phyloP scores from a whole-genome alignment of 2,329 filamentous ascomycete species.

The Aulographum hederae region DNA sequence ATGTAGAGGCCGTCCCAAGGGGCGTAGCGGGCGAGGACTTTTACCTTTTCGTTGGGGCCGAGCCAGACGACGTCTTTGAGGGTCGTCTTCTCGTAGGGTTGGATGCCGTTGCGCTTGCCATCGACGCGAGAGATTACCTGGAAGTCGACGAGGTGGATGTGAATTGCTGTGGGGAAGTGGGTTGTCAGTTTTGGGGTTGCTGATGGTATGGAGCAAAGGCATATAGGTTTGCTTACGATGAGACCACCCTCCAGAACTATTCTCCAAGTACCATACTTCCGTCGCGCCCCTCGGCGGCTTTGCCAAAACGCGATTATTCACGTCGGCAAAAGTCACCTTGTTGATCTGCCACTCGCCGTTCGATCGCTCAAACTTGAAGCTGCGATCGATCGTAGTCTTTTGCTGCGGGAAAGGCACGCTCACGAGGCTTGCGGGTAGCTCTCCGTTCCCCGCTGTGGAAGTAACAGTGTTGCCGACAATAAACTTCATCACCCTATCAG shows the following conservation, averaged over 20 bases:
- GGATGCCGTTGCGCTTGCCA: conserved; percentile 21
- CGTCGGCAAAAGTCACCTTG: conserved; percentile 15
- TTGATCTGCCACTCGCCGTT: conserved; percentile 15
- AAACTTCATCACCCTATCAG: conserved; percentile 19
- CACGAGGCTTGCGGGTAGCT: conserved; percentile 11
- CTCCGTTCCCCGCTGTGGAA: conserved; percentile 10
- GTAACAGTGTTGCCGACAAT: conserved; percentile 21
- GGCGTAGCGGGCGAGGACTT: conserved; percentile 13
- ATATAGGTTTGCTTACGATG: no score
- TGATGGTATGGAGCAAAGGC: background rate
- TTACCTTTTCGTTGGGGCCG: conserved; percentile 5
- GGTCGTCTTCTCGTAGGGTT: conserved; percentile 34
- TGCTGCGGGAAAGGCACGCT: conserved; percentile 11
- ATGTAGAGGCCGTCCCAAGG: conserved; percentile 30
- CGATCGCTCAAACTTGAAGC: conserved; percentile 15
- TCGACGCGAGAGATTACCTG: conserved; percentile 31
- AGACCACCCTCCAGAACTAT: conserved; percentile 30
- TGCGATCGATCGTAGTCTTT: conserved; percentile 11
- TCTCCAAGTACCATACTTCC: conserved; percentile 21
- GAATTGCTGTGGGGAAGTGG: no score
- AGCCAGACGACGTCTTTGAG: conserved; percentile 33
- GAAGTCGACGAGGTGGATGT: conserved; percentile 42
- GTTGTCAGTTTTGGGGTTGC: conserved; percentile 1
- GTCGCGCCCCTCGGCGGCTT: conserved; percentile 14
- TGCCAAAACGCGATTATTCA: conserved; percentile 15